These are phyloP conservation scores for Boletus rufocinnamomeus DNA, from an alignment of 768 basidiomycete genomes.

Conservation along the genomic window DNA sequence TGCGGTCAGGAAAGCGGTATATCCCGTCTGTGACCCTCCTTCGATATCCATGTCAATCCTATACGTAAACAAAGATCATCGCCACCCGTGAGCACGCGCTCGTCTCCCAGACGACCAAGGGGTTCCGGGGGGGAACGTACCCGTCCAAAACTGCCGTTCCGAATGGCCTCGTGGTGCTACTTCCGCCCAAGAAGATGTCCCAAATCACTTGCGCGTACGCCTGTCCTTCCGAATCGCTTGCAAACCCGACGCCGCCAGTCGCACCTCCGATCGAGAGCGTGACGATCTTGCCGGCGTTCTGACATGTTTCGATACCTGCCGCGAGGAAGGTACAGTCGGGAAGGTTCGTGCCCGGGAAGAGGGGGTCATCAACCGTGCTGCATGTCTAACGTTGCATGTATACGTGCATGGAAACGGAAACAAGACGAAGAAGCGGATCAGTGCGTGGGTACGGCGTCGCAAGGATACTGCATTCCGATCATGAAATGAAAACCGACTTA, in stretches of 20 bases:
- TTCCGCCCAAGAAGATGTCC: constrained; percentile 67
- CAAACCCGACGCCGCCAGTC: constrained; percentile 61
- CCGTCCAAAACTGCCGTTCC: constrained; percentile 73
- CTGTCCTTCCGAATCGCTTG: constrained; percentile 55
- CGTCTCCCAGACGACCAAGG: constrained; percentile 10
- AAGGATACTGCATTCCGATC: neutral
- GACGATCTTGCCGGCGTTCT: constrained; percentile 61
- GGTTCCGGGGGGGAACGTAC: constrained; percentile 34
- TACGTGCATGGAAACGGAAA: neutral
- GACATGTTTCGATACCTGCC: constrained; percentile 62
- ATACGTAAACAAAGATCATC: neutral
- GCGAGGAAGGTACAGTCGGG: constrained; percentile 64
- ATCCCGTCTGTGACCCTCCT: constrained; percentile 39
- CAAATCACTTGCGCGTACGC: constrained; percentile 69
- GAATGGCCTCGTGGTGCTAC: constrained; percentile 64
- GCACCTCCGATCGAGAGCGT: constrained; percentile 63
- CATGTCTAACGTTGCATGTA: constrained; percentile 50
- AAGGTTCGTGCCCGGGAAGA: constrained; percentile 63
- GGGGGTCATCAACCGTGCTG: constrained; percentile 53
- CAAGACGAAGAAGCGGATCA: constrained; percentile 3
- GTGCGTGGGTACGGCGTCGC: neutral
- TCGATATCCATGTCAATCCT: constrained; percentile 52
- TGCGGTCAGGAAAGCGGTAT: constrained; percentile 32
- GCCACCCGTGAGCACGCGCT: neutral
- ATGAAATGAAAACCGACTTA: constrained; percentile 25